Evolutionary conservation across 2,329 filamentous ascomycete genomes (phyloP).

Genomic region (Fusarium palustre): DNA sequence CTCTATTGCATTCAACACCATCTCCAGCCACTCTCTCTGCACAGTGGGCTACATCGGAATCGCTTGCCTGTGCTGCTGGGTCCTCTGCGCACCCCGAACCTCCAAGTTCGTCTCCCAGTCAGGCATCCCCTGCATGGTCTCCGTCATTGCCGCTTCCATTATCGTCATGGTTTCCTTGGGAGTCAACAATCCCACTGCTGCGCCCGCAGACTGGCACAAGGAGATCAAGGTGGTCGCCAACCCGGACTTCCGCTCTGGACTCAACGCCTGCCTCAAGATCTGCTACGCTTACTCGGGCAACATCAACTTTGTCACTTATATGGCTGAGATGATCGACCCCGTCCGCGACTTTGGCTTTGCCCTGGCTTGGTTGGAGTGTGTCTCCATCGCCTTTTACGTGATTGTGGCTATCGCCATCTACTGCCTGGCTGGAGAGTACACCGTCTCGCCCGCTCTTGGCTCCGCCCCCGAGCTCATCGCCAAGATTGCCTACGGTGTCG

Average conservation of each 20-base stretch:
- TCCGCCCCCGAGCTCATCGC: conserved; percentile 41
- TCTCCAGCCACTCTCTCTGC: conserved; percentile 70
- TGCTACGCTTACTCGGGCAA: conserved; percentile 55
- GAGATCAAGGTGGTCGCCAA: conserved; percentile 48
- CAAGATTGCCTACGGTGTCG: conserved; percentile 50
- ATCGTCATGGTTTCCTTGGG: conserved; percentile 55
- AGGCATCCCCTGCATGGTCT: conserved; percentile 51
- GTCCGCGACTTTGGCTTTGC: conserved; percentile 50
- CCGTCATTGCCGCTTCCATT: conserved; percentile 52
- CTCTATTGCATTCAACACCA: conserved; percentile 76
- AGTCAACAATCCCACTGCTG: conserved; percentile 47
- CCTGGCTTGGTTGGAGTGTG: conserved; percentile 41
- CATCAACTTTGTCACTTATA: conserved; percentile 53
- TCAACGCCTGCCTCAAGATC: conserved; percentile 52
- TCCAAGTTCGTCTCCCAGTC: conserved; percentile 60
- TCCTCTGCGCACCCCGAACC: conserved; percentile 74
- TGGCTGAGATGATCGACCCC: conserved; percentile 53
- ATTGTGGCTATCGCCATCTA: conserved; percentile 46
- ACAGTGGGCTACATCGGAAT: conserved; percentile 75
- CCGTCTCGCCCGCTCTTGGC: conserved; percentile 46
- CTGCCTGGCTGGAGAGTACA: conserved; percentile 46
- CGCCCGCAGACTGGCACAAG: conserved; percentile 46
- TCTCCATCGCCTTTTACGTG: conserved; percentile 45
- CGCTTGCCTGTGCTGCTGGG: conserved; percentile 69
- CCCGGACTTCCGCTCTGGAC: conserved; percentile 50